Conservation (phyloP, 306 rosid species). For the Abrus precatorius region DNA sequence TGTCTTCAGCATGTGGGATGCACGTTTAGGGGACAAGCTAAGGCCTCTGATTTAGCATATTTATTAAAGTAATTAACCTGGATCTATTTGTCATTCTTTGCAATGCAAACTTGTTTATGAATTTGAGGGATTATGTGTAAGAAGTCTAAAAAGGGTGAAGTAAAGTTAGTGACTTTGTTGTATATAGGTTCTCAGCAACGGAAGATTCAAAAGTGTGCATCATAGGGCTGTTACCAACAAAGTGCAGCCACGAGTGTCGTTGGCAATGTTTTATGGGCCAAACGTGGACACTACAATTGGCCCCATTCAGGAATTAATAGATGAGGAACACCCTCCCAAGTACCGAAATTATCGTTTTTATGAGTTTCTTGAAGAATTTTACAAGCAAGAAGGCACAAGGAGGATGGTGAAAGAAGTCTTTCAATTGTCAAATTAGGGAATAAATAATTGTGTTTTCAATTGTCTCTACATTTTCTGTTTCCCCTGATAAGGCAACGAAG, state of each 20-base stretch:
- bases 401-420: slow-evolving; percentile 60
- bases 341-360: slow-evolving; percentile 46
- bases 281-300: slow-evolving; percentile 43
- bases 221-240: slow-evolving; percentile 66
- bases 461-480: not conserved
- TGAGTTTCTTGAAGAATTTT: slow-evolving; percentile 56
- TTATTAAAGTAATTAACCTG: not conserved
- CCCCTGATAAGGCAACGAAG: not conserved
- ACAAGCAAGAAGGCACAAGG: slow-evolving; percentile 56
- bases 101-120: not conserved
- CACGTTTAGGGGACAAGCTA: too few species aligned
- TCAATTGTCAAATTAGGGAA: slow-evolving; percentile 39
- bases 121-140: not conserved
- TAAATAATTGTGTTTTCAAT: not conserved
- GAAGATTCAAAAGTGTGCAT: slow-evolving; percentile 64
- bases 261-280: slow-evolving; percentile 68
- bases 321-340: slow-evolving; percentile 50
- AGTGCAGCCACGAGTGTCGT: slow-evolving; percentile 36
- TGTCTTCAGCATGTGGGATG: not conserved
- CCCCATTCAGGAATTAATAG: slow-evolving; percentile 58
- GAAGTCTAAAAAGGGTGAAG: not conserved
- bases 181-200: slow-evolving; percentile 60
- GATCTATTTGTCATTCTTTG: not conserved
- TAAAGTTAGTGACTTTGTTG: not conserved
- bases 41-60: not conserved